These are phyloP conservation scores for Metschnikowia arizonensis DNA, from an alignment of 805 yeast species.

Conservation along the genomic window DNA sequence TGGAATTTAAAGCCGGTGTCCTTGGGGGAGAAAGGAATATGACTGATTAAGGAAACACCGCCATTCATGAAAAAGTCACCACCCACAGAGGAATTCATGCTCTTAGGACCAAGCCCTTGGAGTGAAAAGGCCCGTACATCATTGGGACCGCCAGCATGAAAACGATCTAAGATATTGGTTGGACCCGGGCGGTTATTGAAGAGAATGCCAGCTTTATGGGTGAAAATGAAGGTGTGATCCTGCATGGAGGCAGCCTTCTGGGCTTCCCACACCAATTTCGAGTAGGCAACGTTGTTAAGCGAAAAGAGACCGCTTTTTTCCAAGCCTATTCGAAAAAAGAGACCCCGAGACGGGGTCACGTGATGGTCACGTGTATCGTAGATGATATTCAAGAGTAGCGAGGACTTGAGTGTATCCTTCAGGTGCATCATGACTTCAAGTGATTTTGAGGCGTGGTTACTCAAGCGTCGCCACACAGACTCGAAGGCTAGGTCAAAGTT, in stretches of 20 bases:
- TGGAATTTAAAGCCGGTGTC: constrained; percentile 49
- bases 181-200: constrained; percentile 19
- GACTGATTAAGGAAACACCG: constrained; percentile 43
- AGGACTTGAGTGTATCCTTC: constrained; percentile 45
- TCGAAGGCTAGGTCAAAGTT: constrained; percentile 49
- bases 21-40: constrained; percentile 37
- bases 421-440: constrained; percentile 35
- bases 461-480: constrained; percentile 40
- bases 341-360: constrained; percentile 43
- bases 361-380: constrained; percentile 45
- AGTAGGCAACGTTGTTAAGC: constrained; percentile 25
- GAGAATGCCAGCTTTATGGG: constrained; percentile 34
- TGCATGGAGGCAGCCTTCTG: constrained; percentile 28
- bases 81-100: constrained; percentile 46
- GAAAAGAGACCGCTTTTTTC: constrained; percentile 34
- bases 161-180: constrained; percentile 47
- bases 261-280: constrained; percentile 41
- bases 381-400: constrained; percentile 35
- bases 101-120: constrained; percentile 55
- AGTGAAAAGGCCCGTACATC: constrained; percentile 51
- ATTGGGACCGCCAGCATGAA: constrained; percentile 57
- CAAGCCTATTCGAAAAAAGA: constrained; percentile 31
- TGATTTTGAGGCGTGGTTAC: constrained; percentile 28
- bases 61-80: constrained; percentile 48
- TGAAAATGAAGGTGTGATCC: constrained; percentile 21